phyloP scores from a whole-genome alignment of 2,329 filamentous ascomycete species.

The Claviceps digitariae region DNA sequence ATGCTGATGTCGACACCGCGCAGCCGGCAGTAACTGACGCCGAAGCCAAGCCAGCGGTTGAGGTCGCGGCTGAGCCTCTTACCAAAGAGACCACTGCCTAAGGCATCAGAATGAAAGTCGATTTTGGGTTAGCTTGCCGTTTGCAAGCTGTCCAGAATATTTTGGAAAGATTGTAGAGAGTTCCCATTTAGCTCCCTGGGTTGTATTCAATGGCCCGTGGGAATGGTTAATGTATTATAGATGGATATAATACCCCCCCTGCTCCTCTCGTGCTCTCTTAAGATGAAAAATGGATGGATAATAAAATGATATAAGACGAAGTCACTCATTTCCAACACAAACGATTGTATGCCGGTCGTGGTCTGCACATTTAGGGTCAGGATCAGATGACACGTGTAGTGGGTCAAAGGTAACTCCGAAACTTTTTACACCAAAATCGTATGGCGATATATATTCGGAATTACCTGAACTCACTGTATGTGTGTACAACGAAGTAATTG shows the following conservation, averaged over 20 bases:
- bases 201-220: not conserved
- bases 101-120: not conserved
- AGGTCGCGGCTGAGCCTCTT: slow-evolving; percentile 4
- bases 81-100: slow-evolving; percentile 4
- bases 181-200: not conserved
- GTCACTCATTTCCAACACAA: too few species aligned
- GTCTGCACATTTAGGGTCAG: too few species aligned
- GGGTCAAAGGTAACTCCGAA: too few species aligned
- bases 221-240: not conserved
- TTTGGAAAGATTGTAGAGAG: not conserved
- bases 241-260: slow-evolving; percentile 5
- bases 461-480: too few species aligned
- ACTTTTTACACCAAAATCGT: too few species aligned
- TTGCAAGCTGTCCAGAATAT: not conserved
- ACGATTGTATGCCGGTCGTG: too few species aligned
- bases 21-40: slow-evolving; percentile 3
- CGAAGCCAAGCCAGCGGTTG: slow-evolving; percentile 1
- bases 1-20: not conserved
- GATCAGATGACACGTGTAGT: too few species aligned
- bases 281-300: not conserved
- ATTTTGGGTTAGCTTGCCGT: not conserved
- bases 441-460: too few species aligned
- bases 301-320: too few species aligned
- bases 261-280: not conserved
- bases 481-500: too few species aligned